These are phyloP conservation scores for Cucurbitaria berberidis DNA, from an alignment of 2,329 filamentous ascomycete genomes.

Conservation along the genomic window DNA sequence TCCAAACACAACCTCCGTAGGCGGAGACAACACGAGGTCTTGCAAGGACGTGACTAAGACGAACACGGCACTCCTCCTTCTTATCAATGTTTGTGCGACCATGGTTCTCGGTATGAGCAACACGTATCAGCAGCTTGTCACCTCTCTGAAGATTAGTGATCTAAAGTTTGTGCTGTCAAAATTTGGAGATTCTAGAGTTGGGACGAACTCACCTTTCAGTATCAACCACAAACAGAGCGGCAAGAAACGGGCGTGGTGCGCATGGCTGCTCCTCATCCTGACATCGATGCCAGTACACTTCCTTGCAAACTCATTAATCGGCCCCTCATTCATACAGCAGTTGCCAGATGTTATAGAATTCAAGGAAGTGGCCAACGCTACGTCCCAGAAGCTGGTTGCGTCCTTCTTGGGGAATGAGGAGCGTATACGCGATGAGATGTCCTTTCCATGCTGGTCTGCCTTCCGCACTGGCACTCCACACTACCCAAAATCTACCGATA, in stretches of 20 bases:
- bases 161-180: constrained; percentile 33
- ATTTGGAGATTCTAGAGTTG: constrained; percentile 39
- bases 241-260: constrained; percentile 29
- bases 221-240: constrained; percentile 37
- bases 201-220: constrained; percentile 42
- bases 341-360: constrained; percentile 19
- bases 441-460: constrained; percentile 33
- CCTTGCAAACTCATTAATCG: constrained; percentile 39
- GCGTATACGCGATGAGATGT: neutral
- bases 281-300: constrained; percentile 37
- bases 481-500: constrained; percentile 8
- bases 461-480: constrained; percentile 29
- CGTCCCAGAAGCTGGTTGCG: no score
- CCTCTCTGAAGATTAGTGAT: constrained; percentile 32
- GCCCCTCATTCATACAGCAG: constrained; percentile 25
- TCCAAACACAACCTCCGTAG: constrained; percentile 30
- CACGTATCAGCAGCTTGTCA: constrained; percentile 42
- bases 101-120: constrained; percentile 43
- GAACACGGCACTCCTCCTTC: constrained; percentile 31
- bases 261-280: constrained; percentile 36
- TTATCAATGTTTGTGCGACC: constrained; percentile 40
- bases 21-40: constrained; percentile 19
- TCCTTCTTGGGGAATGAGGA: no score
- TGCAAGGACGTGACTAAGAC: constrained; percentile 27
- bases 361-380: constrained; percentile 9